phyloP scores from a whole-genome alignment of 225 moss, liverwort and hornwort species.

The Pseudisothecium myosuroides region DNA sequence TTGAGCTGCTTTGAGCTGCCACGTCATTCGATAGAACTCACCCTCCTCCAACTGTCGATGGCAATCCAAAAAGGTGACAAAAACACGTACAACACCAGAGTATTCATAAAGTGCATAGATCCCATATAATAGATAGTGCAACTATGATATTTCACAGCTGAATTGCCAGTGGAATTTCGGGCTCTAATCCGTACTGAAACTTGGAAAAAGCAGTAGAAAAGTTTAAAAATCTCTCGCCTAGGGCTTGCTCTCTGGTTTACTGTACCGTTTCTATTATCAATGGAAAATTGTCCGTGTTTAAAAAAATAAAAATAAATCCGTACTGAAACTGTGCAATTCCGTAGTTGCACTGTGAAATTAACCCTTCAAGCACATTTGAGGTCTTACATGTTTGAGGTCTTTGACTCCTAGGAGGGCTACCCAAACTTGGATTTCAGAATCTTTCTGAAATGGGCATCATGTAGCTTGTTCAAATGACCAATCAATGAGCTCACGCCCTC shows the following conservation, averaged over 20 bases:
- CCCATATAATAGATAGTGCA: not conserved
- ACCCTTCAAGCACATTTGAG: not conserved
- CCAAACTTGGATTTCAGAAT: not conserved
- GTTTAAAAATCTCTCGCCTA: too few species aligned
- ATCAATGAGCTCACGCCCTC: not conserved
- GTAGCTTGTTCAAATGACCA: not conserved
- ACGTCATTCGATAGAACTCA: not conserved
- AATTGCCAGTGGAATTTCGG: not conserved
- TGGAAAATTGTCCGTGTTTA: too few species aligned
- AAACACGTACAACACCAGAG: not conserved
- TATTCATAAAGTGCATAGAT: not conserved
- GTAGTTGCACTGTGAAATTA: not conserved
- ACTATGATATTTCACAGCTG: not conserved
- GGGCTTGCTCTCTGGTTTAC: too few species aligned
- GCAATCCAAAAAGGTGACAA: not conserved
- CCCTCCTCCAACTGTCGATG: not conserved
- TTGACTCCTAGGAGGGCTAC: too few species aligned
- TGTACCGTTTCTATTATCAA: too few species aligned
- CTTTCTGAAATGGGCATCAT: not conserved
- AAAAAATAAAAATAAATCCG: too few species aligned
- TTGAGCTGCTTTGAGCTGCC: not conserved
- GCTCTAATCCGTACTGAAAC: not conserved
- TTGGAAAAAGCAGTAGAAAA: too few species aligned
- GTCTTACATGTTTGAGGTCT: too few species aligned
- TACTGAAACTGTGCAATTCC: not conserved